Evolutionary conservation across 1,284 basidiomycete species (phyloP), one percentile per base, ranked within the genome.

Genomic region (Trametes versicolor): DNA sequence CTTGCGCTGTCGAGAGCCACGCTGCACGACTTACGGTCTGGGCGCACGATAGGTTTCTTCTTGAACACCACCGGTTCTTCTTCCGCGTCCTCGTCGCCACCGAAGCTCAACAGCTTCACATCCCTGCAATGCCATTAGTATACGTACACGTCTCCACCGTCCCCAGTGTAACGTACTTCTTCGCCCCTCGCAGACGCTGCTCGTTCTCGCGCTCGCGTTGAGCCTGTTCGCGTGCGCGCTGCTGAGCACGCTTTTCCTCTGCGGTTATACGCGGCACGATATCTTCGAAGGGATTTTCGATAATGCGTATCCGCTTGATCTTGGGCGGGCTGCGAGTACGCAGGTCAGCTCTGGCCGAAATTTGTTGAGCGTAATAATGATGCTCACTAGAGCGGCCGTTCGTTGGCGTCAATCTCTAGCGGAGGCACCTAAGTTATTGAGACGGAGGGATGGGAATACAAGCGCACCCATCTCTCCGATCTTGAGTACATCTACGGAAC

Each of bases 241-340:
- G 90, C 75, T 98, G 96, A 0, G 85, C 90, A 48, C 89, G 86
- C 67, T 93, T 91, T 79, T 99, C 96, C 1, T 90, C 93, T 0
- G 94, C 95, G 0, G 97, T 99, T 69, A 98, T 98, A n/a, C 97
- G 90, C 1, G 97, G 97, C 32, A 96, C 86, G 69, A 99, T 97
- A 74, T 99, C 96, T 54, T 91, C 87, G 75, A 98, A 99, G 0
- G 97, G 97, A 74, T 98, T 97, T 63, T 98, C 95, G 17, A 96
- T 75, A 60, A 98, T 94, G 19, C 90, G 87, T 43, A 97, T 84
- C 1, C 85, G 87, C 68, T 90, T 91, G 75, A 99, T 94, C 74
- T 94, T 96, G 0, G 96, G 96, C 0, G 97, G 95, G 68, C 94
- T 95, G 36, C 45, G 23, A 49, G 43, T 50, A 12, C 23, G 63